Base-by-base conservation (phyloP, 163 green algal genomes). In the Volvox carteri region DNA sequence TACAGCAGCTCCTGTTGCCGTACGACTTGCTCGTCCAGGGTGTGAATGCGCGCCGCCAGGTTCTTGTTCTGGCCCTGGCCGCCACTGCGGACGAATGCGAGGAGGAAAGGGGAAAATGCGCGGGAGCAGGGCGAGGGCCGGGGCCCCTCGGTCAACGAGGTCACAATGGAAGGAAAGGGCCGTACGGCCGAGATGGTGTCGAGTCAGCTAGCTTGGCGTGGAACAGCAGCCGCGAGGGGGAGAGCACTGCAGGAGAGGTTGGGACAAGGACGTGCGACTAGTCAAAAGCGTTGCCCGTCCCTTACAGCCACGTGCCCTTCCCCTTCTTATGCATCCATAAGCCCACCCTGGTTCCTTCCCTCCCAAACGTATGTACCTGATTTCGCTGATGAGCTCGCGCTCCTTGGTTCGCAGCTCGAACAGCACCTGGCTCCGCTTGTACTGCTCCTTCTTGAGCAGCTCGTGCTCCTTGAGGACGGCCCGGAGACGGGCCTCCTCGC, bases 1-100 rank as follows among this genome's bases (percentile, higher is more conserved):
- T 98, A 98, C 84, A 97, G 91, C 86, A 98, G 91, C 94, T 98
- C 96, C 90, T 97, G 92, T 92, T 98, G 96, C 65, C 93, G 91
- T 54, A 95, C 86, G 35, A 97, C 92, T 87, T 97, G 93, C 77
- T 97, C 95, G 58, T 97, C 95, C 84, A 98, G 92, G 67, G 89
- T 72, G 33, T 81, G 80, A 42, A 97, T 93, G 65, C 93, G 91
- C 7, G 90, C 83, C 0, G 87, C 90, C 83, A 98, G 87, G 92
- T 98, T 98, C 68, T 94, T 95, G 90, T 95, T 95, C 93, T 98
- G 95, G 30, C 90, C 83, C 90, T 96, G 93, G 11, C 92, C 93
- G 33, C 95, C 95, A 21, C 85, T 87, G 79, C n/a, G n/a, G n/a
- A n/a, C n/a, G n/a, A n/a, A n/a, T n/a, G n/a, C n/a, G 46, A 19